phyloP scores from a whole-genome alignment of 768 basidiomycete genomes.

The Mycena floridula region DNA sequence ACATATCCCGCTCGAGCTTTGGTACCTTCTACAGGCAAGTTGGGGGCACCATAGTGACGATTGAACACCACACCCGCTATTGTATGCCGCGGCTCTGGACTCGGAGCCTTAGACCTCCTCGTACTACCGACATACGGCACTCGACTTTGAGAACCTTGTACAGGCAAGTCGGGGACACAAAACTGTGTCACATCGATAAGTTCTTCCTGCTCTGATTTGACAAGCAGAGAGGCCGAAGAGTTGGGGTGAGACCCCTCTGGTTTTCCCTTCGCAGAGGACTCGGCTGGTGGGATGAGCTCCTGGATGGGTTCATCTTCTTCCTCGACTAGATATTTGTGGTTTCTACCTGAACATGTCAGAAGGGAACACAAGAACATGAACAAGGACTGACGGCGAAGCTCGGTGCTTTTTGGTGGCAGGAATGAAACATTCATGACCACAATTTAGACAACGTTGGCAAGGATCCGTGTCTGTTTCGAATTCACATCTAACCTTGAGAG shows the following conservation, averaged over 20 bases:
- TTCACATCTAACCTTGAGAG: conserved; percentile 66
- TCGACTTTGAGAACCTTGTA: too few species aligned
- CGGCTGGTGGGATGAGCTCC: conserved; percentile 42
- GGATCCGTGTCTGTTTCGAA: conserved; percentile 66
- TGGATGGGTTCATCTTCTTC: conserved; percentile 70
- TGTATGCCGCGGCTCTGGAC: too few species aligned
- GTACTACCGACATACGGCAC: too few species aligned
- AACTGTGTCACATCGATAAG: conserved; percentile 64
- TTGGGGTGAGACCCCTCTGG: conserved; percentile 9
- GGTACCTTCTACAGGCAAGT: too few species aligned
- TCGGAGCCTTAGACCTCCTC: too few species aligned
- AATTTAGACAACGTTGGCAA: conserved; percentile 69
- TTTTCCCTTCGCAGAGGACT: conserved; percentile 28
- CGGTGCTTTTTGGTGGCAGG: conserved; percentile 82
- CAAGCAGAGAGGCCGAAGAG: conserved; percentile 4
- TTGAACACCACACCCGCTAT: too few species aligned
- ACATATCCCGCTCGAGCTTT: too few species aligned
- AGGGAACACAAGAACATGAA: neutral
- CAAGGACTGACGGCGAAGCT: conserved; percentile 60
- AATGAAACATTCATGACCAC: conserved; percentile 68
- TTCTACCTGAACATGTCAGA: conserved; percentile 33
- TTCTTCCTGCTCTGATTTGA: conserved; percentile 36
- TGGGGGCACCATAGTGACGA: too few species aligned
- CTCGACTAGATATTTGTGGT: conserved; percentile 73
- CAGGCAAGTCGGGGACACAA: too few species aligned